These are phyloP conservation scores for Plasmodium adleri DNA, from an alignment of 169 alveolate species.

Conservation along the genomic window DNA sequence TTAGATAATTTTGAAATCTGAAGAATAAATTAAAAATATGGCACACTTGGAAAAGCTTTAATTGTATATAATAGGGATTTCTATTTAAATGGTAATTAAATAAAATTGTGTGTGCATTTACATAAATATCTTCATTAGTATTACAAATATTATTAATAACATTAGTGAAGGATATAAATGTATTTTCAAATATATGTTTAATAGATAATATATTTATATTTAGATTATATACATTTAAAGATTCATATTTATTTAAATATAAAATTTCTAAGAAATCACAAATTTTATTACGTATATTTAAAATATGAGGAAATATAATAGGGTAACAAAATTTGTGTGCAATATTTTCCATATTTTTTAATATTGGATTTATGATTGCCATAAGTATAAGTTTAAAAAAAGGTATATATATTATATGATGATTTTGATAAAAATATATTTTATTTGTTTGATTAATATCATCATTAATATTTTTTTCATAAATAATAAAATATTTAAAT, in stretches of 20 bases:
- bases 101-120: constrained; percentile 10
- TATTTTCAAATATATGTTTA: constrained; percentile 37
- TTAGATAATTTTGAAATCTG: constrained; percentile 51
- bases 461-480: constrained; percentile 28
- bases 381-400: constrained; percentile 46
- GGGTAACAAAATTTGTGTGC: constrained; percentile 33
- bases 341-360: constrained; percentile 15
- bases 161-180: constrained; percentile 18
- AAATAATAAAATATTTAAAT: constrained; percentile 33
- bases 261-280: constrained; percentile 30
- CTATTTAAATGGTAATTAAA: constrained; percentile 28
- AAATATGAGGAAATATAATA: constrained; percentile 9
- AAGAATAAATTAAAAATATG: constrained; percentile 59
- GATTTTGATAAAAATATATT: constrained; percentile 21
- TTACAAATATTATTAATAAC: constrained; percentile 18
- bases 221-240: constrained; percentile 15
- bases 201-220: constrained; percentile 26
- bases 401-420: constrained; percentile 38
- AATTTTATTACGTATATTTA: constrained; percentile 20
- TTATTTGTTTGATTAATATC: constrained; percentile 16
- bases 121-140: constrained; percentile 33
- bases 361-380: constrained; percentile 45
- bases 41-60: constrained; percentile 58
- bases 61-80: constrained; percentile 18
- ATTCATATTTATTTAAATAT: constrained; percentile 44